A percentile compares a stretch with the other conserved stretches of the same genome.
phyloP scores from a whole-genome alignment of 345 rosid genomes.

The Linum lewisii region DNA sequence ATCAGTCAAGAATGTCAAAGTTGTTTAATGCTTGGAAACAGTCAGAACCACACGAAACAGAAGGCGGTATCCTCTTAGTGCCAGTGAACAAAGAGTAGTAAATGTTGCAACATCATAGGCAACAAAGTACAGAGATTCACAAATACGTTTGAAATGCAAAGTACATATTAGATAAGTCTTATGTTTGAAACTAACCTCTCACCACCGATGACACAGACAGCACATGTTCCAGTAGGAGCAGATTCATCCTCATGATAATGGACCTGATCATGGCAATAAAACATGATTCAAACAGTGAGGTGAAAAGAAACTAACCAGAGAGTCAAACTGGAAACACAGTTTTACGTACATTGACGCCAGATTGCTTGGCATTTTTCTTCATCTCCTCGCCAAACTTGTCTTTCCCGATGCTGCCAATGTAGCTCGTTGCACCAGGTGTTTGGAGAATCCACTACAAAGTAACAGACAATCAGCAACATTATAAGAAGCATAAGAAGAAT shows the following conservation, averaged over 20 bases:
- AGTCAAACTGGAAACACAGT: neutral
- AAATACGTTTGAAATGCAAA: neutral
- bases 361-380: constrained; percentile 60
- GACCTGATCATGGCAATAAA: constrained; percentile 32
- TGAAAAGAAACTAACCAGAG: neutral
- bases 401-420: constrained; percentile 91
- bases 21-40: neutral
- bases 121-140: neutral
- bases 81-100: neutral
- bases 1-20: neutral
- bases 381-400: constrained; percentile 94
- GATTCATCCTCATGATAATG: constrained; percentile 79
- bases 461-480: neutral
- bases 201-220: constrained; percentile 92
- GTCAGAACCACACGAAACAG: neutral
- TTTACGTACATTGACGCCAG: constrained; percentile 70
- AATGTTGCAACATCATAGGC: neutral
- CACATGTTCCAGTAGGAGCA: constrained; percentile 86
- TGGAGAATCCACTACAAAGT: constrained; percentile 90
- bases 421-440: constrained; percentile 77
- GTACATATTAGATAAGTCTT: neutral
- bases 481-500: neutral
- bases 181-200: constrained; percentile 53
- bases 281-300: neutral
- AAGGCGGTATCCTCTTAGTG: neutral